A percentile compares a stretch with the other conserved stretches of the same genome.
phyloP scores from a whole-genome alignment of 2,329 filamentous ascomycete genomes.

The Ascocoryne sarcoides region DNA sequence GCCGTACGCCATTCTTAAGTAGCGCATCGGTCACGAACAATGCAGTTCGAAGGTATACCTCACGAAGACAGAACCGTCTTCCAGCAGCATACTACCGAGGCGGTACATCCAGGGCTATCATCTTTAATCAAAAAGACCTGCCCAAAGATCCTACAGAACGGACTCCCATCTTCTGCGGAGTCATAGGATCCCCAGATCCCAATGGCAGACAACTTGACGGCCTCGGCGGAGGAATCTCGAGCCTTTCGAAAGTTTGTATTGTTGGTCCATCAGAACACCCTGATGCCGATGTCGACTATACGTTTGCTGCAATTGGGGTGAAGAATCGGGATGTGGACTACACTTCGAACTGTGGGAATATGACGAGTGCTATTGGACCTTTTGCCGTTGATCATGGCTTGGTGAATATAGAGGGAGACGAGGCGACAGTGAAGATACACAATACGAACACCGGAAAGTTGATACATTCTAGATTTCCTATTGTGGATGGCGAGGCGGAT shows the following conservation, averaged over 20 bases:
- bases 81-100: constrained; percentile 55
- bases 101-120: constrained; percentile 60
- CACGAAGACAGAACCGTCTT: constrained; percentile 27
- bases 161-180: constrained; percentile 46
- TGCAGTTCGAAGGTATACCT: neutral
- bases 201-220: constrained; percentile 65
- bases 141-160: constrained; percentile 38
- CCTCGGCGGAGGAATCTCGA: constrained; percentile 60
- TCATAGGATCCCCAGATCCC: constrained; percentile 57
- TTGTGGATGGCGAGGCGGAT: constrained; percentile 39
- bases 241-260: constrained; percentile 63
- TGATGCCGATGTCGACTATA: constrained; percentile 57
- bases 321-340: constrained; percentile 52
- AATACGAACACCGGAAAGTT: constrained; percentile 67
- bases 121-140: constrained; percentile 46
- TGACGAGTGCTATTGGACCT: constrained; percentile 59
- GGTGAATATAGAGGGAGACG: constrained; percentile 23
- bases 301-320: constrained; percentile 61
- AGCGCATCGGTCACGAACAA: no score
- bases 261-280: constrained; percentile 41
- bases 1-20: no score
- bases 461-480: constrained; percentile 48
- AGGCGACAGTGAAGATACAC: constrained; percentile 45
- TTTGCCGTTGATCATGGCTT: constrained; percentile 50
- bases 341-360: constrained; percentile 69